Percentiles rank a stretch among this genome's conserved stretches.
These are phyloP conservation scores for Diplogelasinospora grovesii DNA, from an alignment of 495 filamentous ascomycete genomes.

Conservation along the genomic window DNA sequence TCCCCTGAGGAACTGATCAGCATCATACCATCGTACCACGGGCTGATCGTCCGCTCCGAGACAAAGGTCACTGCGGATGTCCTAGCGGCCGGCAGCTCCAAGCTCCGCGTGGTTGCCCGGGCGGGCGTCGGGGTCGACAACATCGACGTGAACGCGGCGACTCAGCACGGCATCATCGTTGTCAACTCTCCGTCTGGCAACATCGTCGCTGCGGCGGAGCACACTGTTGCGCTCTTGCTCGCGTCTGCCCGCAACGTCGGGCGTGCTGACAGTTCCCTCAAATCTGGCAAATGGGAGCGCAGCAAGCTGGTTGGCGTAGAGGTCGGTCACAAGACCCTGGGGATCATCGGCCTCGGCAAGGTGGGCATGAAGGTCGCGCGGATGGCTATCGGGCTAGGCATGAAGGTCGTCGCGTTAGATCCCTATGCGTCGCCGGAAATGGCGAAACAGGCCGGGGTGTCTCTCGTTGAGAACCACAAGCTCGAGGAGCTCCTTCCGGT, in stretches of 20 bases:
- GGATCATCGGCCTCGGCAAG: slow-evolving; percentile 64
- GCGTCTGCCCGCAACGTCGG: slow-evolving; percentile 59
- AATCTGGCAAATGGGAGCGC: slow-evolving; percentile 62
- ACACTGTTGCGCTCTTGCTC: slow-evolving; percentile 61
- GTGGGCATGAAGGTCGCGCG: slow-evolving; percentile 66
- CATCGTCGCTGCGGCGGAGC: slow-evolving; percentile 63
- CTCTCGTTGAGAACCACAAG: slow-evolving; percentile 38
- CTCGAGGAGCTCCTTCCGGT: slow-evolving; percentile 51
- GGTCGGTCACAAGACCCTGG: slow-evolving; percentile 61
- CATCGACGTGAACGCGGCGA: slow-evolving; percentile 62
- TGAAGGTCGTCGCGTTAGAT: slow-evolving; percentile 59
- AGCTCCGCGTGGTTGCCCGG: slow-evolving; percentile 63
- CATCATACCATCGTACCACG: slow-evolving; percentile 58
- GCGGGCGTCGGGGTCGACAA: slow-evolving; percentile 74
- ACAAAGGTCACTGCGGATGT: slow-evolving; percentile 60
- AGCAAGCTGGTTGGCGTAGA: slow-evolving; percentile 61
- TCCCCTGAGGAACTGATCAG: slow-evolving; percentile 47
- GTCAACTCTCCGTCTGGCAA: slow-evolving; percentile 66
- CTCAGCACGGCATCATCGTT: slow-evolving; percentile 59
- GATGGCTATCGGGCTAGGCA: slow-evolving; percentile 61
- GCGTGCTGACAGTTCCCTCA: slow-evolving; percentile 49
- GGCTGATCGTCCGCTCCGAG: slow-evolving; percentile 64
- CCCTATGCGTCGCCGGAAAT: slow-evolving; percentile 60
- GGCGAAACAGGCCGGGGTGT: slow-evolving; percentile 49
- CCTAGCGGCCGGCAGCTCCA: slow-evolving; percentile 50